Conservation (phyloP, 2,329 filamentous ascomycete genomes). For the Purpureocillium takamizusanense region DNA sequence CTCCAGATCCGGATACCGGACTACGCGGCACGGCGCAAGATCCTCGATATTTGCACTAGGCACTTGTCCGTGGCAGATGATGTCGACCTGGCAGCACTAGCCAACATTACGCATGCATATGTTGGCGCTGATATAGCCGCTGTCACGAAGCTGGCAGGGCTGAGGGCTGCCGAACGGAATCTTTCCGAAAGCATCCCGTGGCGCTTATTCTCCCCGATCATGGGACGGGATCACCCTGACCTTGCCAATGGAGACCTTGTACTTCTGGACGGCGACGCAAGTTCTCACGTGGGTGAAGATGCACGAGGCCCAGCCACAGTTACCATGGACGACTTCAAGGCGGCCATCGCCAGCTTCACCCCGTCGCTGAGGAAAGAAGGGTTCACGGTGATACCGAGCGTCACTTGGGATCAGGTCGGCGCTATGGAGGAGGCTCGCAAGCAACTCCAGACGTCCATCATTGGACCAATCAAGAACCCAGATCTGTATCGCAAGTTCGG, state of each 20-base stretch:
- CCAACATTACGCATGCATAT: constrained; percentile 82
- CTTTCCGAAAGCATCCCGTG: constrained; percentile 16
- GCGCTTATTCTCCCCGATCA: too few relatives aligned
- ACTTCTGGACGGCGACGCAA: too few relatives aligned
- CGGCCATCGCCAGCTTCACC: constrained; percentile 55
- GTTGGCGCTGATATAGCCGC: constrained; percentile 81
- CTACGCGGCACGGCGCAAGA: constrained; percentile 65
- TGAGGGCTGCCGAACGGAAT: constrained; percentile 24
- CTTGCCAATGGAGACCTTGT: too few relatives aligned
- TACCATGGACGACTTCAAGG: constrained; percentile 51
- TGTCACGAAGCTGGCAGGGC: constrained; percentile 38
- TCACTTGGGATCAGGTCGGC: constrained; percentile 88
- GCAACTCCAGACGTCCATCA: constrained; percentile 76
- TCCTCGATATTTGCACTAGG: constrained; percentile 64
- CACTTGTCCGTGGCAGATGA: constrained; percentile 56
- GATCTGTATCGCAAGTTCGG: constrained; percentile 68
- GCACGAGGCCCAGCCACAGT: constrained; percentile 5
- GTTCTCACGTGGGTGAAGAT: too few relatives aligned
- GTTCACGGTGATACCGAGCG: constrained; percentile 87
- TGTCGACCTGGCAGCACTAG: constrained; percentile 65
- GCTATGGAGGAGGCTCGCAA: constrained; percentile 72
- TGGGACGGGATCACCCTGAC: too few relatives aligned
- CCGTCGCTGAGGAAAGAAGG: constrained; percentile 76
- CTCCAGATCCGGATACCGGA: constrained; percentile 85
- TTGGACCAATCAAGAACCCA: constrained; percentile 79